Conservation (phyloP, 108 stramenopile genomes). For the Skeletonema potamos region DNA sequence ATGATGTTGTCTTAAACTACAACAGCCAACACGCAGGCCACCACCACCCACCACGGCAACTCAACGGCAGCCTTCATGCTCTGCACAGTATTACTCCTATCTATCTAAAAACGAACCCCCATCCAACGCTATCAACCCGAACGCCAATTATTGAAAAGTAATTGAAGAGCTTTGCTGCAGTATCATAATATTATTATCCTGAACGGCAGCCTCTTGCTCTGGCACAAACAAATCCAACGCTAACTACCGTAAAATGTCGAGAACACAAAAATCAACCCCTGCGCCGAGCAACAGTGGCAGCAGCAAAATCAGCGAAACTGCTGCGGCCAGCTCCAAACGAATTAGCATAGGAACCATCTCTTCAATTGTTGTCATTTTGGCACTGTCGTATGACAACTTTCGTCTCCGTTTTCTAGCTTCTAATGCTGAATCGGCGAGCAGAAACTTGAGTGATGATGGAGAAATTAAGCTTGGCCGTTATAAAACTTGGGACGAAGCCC, state of each 20-base stretch:
- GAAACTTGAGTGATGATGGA: background rate
- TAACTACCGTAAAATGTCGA: background rate
- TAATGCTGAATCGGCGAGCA: background rate
- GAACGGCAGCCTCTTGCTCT: no score
- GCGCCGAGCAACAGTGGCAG: background rate
- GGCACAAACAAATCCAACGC: no score
- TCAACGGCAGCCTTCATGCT: no score
- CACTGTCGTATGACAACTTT: background rate
- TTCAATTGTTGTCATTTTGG: background rate
- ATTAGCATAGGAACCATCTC: background rate
- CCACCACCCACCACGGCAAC: no score
- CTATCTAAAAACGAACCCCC: no score
- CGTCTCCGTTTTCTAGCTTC: background rate
- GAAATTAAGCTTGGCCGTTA: background rate
- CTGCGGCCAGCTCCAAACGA: background rate
- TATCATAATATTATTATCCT: no score
- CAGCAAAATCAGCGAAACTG: background rate
- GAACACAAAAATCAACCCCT: background rate
- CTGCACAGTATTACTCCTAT: no score
- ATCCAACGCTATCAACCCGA: background rate
- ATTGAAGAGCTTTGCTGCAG: no score
- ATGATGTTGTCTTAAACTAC: no score
- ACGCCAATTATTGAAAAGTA: no score
- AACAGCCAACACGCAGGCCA: no score
- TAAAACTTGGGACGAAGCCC: slow-evolving; percentile 22